These are phyloP conservation scores for Sanguinoderma infundibulare DNA, from an alignment of 1,284 basidiomycete species.

Conservation along the genomic window DNA sequence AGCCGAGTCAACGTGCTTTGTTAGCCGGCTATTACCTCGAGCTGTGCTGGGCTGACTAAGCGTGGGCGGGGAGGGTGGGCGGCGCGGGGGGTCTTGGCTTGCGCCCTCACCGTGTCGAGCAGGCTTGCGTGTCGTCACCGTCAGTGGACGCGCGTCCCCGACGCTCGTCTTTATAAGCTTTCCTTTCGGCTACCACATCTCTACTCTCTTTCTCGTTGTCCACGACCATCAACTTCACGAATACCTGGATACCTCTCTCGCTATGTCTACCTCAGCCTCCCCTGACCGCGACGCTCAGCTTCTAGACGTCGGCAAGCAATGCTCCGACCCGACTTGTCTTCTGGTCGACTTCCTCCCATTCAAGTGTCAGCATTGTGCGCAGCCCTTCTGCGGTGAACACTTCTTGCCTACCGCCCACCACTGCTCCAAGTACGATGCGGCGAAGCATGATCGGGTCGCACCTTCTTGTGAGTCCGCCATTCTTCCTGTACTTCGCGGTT, in stretches of 20 bases:
- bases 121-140: slow-evolving; percentile 9
- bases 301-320: slow-evolving; percentile 71
- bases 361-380: slow-evolving; percentile 75
- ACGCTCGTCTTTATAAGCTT: slow-evolving; percentile 9
- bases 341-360: slow-evolving; percentile 84
- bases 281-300: slow-evolving; percentile 55
- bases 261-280: slow-evolving; percentile 35
- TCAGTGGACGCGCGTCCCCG: slow-evolving; percentile 31
- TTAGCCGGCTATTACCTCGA: not conserved
- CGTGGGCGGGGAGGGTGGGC: not conserved
- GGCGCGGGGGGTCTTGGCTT: slow-evolving; percentile 2
- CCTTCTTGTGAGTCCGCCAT: slow-evolving; percentile 60
- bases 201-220: not conserved
- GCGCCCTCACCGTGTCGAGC: slow-evolving; percentile 15
- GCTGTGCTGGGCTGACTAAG: slow-evolving; percentile 8
- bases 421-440: slow-evolving; percentile 72
- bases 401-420: slow-evolving; percentile 67
- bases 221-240: not conserved
- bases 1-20: slow-evolving; percentile 1
- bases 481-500: not conserved
- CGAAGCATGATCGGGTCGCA: slow-evolving; percentile 70
- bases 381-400: slow-evolving; percentile 75
- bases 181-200: not conserved
- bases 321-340: slow-evolving; percentile 62
- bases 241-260: slow-evolving; percentile 10